Percentiles rank a stretch among this genome's conserved stretches.
These are phyloP conservation scores for Quercus alba DNA, from an alignment of 306 rosid genomes.

Conservation along the genomic window DNA sequence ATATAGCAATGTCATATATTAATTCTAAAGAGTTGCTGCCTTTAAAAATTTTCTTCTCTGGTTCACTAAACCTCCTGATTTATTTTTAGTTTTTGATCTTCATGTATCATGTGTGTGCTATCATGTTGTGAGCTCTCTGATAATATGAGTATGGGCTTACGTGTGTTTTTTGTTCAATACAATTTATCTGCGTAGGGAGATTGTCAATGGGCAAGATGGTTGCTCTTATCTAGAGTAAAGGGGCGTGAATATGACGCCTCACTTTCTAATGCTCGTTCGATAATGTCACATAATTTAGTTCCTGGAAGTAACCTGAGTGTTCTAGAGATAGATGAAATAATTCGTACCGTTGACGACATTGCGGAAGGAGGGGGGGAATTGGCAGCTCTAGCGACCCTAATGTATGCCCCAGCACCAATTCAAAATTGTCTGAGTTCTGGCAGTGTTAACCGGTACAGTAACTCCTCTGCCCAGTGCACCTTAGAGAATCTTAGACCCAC, in stretches of 20 bases:
- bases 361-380: slow-evolving; percentile 98
- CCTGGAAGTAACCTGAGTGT: slow-evolving; percentile 60
- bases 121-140: background rate
- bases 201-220: slow-evolving; percentile 94
- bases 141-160: slow-evolving; percentile 9
- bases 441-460: slow-evolving; percentile 70
- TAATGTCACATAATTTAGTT: slow-evolving; percentile 57
- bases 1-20: background rate
- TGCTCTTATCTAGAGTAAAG: slow-evolving; percentile 73
- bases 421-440: slow-evolving; percentile 82
- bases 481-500: slow-evolving; percentile 89
- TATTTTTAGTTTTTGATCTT: background rate
- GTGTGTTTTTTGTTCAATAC: slow-evolving; percentile 22
- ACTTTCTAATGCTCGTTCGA: slow-evolving; percentile 77
- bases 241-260: slow-evolving; percentile 88
- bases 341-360: slow-evolving; percentile 90
- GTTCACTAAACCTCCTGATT: background rate
- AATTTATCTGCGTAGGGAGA: slow-evolving; percentile 60
- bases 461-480: slow-evolving; percentile 89
- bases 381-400: slow-evolving; percentile 91
- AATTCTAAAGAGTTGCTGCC: background rate
- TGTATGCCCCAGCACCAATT: slow-evolving; percentile 76
- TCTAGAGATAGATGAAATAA: slow-evolving; percentile 73
- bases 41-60: background rate
- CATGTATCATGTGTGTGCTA: background rate